Evolutionary conservation across 169 alveolate species (phyloP), one percentile per base, ranked within the genome.

Genomic region (Cryptosporidium sp.): DNA sequence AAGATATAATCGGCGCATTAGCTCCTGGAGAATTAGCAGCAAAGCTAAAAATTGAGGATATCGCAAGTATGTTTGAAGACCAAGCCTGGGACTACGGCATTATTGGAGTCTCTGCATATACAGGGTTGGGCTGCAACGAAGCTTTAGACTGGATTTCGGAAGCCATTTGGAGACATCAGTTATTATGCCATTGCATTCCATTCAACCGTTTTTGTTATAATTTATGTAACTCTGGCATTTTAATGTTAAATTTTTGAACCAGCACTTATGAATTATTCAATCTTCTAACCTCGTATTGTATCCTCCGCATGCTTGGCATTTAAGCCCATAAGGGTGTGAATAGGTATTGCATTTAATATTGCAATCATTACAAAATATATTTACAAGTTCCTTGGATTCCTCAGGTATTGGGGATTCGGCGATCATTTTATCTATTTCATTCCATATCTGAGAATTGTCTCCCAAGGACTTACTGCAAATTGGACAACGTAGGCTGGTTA

Each of bases 361-460:
- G 33, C 92, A 86, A 31, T 86, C 92, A 69, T 73, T 86, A 53
- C 92, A 86, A 52, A 45, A 68, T 86, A 86, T 70, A 73, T 69
- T 42, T 1, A 86, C 87, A 10, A 86, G 26, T 26, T 75, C 80
- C 37, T 26, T 68, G 26, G 85, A 86, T 35, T 73, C 52, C 5
- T 86, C 84, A 48, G 92, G 31, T 52, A 86, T 60, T 10, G 84
- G 85, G 4, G 84, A 75, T n/a, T 84, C 85, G 12, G 86, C 92
- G 14, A 86, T 69, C 92, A 73, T 69, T 80, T 86, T 51, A 60
- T 86, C 92, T n/a, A 86, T 86, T 12, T 29, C 92, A n/a, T 56
- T 53, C 92, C 92, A 86, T 18, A 86, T 60, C 14, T 51, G 52
- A 4, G 92, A 71, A 70, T 67, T 71, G 21, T 86, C 92, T 39